Percentiles rank a stretch among this genome's conserved stretches.
phyloP scores from a whole-genome alignment of 2,329 filamentous ascomycete genomes.

The Paradendryphiella salina region DNA sequence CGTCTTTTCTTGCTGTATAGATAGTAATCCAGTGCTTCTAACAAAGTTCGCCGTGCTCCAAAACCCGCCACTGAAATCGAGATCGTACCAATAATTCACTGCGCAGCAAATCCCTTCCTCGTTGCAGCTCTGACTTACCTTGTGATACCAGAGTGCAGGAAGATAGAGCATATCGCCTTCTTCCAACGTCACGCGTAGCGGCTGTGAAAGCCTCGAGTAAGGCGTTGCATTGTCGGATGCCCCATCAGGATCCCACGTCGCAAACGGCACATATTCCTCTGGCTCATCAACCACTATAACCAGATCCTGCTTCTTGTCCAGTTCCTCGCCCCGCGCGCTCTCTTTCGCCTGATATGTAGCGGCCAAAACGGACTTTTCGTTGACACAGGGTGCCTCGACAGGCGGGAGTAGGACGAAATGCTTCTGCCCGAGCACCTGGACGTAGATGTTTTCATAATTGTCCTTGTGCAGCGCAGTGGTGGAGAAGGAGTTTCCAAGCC shows the following conservation, averaged over 20 bases:
- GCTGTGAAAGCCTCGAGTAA: constrained; percentile 63
- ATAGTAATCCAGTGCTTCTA: constrained; percentile 34
- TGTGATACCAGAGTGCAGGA: constrained; percentile 80
- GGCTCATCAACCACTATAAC: constrained; percentile 41
- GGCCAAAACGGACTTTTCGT: constrained; percentile 61
- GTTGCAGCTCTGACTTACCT: constrained; percentile 71
- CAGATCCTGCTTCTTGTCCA: constrained; percentile 22
- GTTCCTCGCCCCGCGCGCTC: constrained; percentile 13
- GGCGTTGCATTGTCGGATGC: constrained; percentile 53
- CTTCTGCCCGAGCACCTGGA: constrained; percentile 72
- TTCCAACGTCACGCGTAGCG: constrained; percentile 68
- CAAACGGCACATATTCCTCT: constrained; percentile 63
- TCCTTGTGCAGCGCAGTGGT: constrained; percentile 77
- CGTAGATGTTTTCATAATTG: constrained; percentile 84
- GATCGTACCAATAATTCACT: constrained; percentile 86
- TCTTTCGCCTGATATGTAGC: constrained; percentile 58
- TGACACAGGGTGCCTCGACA: constrained; percentile 68
- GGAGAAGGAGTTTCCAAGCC: constrained; percentile 72
- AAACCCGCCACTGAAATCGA: constrained; percentile 72
- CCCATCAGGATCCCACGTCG: constrained; percentile 73
- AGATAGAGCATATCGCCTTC: constrained; percentile 82
- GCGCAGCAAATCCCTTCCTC: constrained; percentile 74
- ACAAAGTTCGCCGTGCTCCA: constrained; percentile 64
- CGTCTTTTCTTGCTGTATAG: constrained; percentile 5
- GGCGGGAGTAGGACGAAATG: constrained; percentile 77